A percentile compares a stretch with the other conserved stretches of the same genome.
phyloP scores from a whole-genome alignment of 2,329 filamentous ascomycete genomes.

The Colletotrichum chrysophilum region DNA sequence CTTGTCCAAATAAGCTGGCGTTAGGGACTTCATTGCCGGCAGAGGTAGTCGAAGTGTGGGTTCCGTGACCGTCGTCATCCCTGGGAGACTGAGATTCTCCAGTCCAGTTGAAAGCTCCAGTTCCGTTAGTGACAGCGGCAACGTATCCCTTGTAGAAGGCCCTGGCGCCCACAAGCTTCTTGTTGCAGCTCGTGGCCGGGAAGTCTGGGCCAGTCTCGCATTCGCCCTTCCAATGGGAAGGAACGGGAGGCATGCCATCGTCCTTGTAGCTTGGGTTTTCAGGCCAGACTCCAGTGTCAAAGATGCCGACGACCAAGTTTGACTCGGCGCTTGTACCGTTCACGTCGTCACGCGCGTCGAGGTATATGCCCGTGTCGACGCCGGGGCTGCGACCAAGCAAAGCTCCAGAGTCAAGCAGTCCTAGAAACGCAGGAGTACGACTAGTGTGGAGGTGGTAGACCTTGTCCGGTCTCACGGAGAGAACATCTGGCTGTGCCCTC shows the following conservation, averaged over 20 bases:
- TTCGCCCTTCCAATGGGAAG: constrained; percentile 12
- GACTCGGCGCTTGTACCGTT: background rate
- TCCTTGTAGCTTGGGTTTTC: constrained; percentile 19
- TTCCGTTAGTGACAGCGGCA: background rate
- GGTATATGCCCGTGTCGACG: background rate
- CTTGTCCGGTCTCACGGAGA: background rate
- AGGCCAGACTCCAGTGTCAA: constrained; percentile 19
- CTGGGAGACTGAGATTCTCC: background rate
- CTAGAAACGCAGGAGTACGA: constrained; percentile 9
- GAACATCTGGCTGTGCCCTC: background rate
- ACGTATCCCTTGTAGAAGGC: constrained; percentile 3
- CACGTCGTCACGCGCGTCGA: background rate
- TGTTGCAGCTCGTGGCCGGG: constrained; percentile 11
- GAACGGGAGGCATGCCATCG: constrained; percentile 1
- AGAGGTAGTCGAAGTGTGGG: constrained; percentile 2
- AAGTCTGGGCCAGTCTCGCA: constrained; percentile 6
- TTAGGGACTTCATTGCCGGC: background rate
- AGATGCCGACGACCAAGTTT: constrained; percentile 9
- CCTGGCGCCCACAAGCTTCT: constrained; percentile 20
- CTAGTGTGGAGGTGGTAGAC: constrained; percentile 8
- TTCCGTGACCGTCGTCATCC: constrained; percentile 3
- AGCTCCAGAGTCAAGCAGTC: background rate
- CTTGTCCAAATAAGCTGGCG: background rate
- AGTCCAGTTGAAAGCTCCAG: background rate
- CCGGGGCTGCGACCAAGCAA: background rate